phyloP scores from a whole-genome alignment of 2,329 filamentous ascomycete species.

The Xylariaceae sp. region DNA sequence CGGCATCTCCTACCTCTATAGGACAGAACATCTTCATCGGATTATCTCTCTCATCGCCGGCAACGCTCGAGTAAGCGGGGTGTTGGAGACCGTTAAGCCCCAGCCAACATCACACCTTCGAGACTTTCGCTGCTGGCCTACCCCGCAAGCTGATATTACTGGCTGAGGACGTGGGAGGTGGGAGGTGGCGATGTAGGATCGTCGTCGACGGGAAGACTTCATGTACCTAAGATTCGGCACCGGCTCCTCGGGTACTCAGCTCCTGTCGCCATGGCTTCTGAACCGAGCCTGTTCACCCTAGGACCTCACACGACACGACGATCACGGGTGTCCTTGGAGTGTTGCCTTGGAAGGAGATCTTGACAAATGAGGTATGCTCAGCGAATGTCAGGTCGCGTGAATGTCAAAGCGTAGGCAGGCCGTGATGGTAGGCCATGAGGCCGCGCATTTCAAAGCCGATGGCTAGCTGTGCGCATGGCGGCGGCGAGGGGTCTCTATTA shows the following conservation, averaged over 20 bases:
- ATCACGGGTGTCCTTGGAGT: neutral
- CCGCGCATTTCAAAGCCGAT: neutral
- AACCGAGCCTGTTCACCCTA: neutral
- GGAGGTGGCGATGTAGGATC: neutral
- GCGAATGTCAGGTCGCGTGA: neutral
- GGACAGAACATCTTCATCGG: conserved; percentile 4
- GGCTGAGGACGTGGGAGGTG: too few species aligned
- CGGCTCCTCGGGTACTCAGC: conserved; percentile 5
- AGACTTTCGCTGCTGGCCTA: conserved; percentile 4
- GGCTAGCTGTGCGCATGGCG: conserved; percentile 1
- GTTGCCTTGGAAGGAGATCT: neutral
- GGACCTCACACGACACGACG: neutral
- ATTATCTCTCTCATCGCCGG: neutral
- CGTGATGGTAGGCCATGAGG: neutral
- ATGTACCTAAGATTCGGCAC: conserved; percentile 14
- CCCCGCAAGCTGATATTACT: conserved; percentile 10
- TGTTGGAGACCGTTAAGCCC: neutral
- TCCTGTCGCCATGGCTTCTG: neutral
- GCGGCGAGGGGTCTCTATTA: conserved; percentile 10
- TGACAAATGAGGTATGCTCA: neutral
- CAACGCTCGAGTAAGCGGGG: conserved; percentile 13
- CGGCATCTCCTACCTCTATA: conserved; percentile 6
- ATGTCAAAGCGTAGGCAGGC: neutral
- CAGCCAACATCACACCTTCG: conserved; percentile 7
- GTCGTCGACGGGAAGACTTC: conserved; percentile 11